Evolutionary conservation across 257 asterid species (phyloP).

Genomic region (Jaltomata sinuosa): DNA sequence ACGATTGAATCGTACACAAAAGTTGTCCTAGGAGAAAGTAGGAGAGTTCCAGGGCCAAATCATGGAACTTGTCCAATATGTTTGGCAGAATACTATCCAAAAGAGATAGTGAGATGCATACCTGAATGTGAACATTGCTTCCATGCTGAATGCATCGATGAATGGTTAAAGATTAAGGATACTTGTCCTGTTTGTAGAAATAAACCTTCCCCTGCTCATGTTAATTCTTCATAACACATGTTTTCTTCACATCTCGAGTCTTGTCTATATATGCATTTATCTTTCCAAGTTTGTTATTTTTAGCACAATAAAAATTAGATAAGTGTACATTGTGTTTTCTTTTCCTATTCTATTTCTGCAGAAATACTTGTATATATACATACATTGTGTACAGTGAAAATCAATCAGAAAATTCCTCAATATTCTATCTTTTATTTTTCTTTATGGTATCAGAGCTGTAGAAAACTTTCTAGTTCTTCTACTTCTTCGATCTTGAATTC

Average conservation of each 20-base stretch:
- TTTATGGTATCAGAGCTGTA: not conserved
- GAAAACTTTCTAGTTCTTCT: too few species aligned
- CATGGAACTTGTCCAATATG: conserved; percentile 66
- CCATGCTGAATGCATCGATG: conserved; percentile 73
- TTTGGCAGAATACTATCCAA: conserved; percentile 48
- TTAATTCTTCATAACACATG: not conserved
- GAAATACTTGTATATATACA: not conserved
- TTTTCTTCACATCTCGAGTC: not conserved
- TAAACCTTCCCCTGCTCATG: conserved; percentile 31
- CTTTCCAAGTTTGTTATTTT: not conserved
- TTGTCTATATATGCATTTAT: not conserved
- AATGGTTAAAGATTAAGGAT: too few species aligned
- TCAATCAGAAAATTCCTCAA: not conserved
- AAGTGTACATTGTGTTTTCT: not conserved
- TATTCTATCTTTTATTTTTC: not conserved
- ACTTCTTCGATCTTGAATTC: not conserved
- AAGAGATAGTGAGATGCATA: conserved; percentile 46
- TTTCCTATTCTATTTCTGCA: not conserved
- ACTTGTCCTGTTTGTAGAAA: conserved; percentile 72
- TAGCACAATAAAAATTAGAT: not conserved
- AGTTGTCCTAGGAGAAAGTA: too few species aligned
- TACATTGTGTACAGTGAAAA: not conserved
- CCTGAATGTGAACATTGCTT: conserved; percentile 76
- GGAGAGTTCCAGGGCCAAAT: conserved; percentile 52
- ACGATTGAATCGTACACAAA: too few species aligned